Base-by-base conservation (phyloP, 2,329 filamentous ascomycete species). In the Fusarium equiseti region DNA sequence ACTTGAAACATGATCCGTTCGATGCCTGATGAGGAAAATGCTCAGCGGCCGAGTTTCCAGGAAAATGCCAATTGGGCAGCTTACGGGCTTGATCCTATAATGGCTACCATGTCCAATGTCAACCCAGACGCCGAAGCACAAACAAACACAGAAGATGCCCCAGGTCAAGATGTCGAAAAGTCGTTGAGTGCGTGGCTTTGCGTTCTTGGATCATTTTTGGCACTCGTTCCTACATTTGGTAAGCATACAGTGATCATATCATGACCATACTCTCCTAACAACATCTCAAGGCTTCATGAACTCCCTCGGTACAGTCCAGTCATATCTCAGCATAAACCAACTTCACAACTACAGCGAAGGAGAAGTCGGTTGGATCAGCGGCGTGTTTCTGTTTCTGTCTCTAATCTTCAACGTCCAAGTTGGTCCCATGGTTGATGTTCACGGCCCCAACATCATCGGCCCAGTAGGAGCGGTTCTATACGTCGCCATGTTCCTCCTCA, bases 301-400 rank as follows among this genome's bases (percentile, higher is more conserved):
- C 50, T 81, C 74, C 63, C 81, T 86, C 9, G 84, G 84, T n/a
- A 81, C 83, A 1, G 73, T 86, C 1, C 84, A 86, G 66, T 79
- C 84, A 45, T 84, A 86, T 51, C 79, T 85, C 27, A 79, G 79
- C 35, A 76, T 75, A 5, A 77, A 86, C 58, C 84, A 86, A 68
- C 77, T 87, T 2, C 73, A 77, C 0, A 63, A 71, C 10, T 84
- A 84, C 64, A 79, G 79, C 6, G 75, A 81, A 6, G 75, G 82
- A 6, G 80, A 86, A 43, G 79, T 87, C 1, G 84, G 84, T 22
- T 87, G 84, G 84, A 86, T 86, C 55, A 81, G 81, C 1, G 82
- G 83, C 2, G 66, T 85, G 6, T 81, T 84, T 35, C 79, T 82
- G 8, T 85, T 84, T 48, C 69, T 86, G 2, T 78, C 81, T 0